These are phyloP conservation scores for Aspergillus amoenus DNA, from an alignment of 2,329 filamentous ascomycete genomes.

Conservation along the genomic window DNA sequence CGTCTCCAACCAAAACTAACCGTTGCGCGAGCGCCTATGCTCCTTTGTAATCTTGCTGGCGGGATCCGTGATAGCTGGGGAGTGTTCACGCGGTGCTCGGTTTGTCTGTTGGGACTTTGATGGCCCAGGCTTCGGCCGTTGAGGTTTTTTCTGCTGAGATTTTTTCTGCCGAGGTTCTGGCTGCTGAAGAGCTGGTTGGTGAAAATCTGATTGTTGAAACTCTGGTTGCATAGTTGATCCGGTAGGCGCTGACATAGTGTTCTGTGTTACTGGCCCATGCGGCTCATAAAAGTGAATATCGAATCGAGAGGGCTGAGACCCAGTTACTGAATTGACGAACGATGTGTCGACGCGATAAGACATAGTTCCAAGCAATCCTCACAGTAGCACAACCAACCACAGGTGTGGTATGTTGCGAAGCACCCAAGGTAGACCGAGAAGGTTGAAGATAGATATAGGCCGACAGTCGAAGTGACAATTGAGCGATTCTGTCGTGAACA, in stretches of 20 bases:
- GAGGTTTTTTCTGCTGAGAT: too few species aligned
- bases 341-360: not conserved
- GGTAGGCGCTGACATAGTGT: conserved; percentile 7
- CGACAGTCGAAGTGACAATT: not conserved
- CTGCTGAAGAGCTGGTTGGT: too few species aligned
- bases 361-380: not conserved
- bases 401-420: not conserved
- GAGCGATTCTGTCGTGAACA: conserved; percentile 10
- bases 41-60: conserved; percentile 2
- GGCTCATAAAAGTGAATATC: not conserved
- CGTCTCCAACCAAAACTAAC: too few species aligned
- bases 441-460: not conserved
- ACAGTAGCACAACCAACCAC: not conserved
- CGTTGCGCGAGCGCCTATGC: conserved; percentile 15
- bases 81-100: too few species aligned
- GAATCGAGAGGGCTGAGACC: not conserved
- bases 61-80: not conserved
- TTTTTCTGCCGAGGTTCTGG: too few species aligned
- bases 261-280: not conserved
- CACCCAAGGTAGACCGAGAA: not conserved
- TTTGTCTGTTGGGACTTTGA: not conserved
- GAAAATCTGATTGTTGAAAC: too few species aligned
- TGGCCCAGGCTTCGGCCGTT: too few species aligned
- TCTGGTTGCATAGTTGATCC: not conserved
- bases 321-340: not conserved